phyloP scores from a whole-genome alignment of 2,329 filamentous ascomycete genomes.

The Fusarium multiceps region DNA sequence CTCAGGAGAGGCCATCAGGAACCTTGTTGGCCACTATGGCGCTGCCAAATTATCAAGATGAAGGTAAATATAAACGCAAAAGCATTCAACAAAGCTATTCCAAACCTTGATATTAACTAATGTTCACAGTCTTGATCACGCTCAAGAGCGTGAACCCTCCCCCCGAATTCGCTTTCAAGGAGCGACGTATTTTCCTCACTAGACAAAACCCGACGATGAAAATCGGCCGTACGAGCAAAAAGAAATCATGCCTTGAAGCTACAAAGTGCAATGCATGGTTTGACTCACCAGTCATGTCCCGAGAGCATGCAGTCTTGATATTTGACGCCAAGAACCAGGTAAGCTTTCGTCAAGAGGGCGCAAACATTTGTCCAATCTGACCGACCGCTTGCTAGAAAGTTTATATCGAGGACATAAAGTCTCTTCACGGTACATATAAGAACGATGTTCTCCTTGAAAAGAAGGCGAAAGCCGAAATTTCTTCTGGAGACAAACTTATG shows the following conservation, averaged over 20 bases:
- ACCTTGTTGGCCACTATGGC: conserved; percentile 31
- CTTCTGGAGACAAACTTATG: conserved; percentile 48
- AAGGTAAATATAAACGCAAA: conserved; percentile 32
- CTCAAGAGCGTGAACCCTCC: conserved; percentile 43
- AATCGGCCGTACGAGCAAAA: conserved; percentile 60
- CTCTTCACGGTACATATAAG: conserved; percentile 65
- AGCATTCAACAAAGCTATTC: not conserved
- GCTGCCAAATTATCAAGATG: conserved; percentile 42
- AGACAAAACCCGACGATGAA: conserved; percentile 45
- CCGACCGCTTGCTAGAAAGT: conserved; percentile 54
- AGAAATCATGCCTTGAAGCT: conserved; percentile 50
- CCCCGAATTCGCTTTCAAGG: conserved; percentile 36
- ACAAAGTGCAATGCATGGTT: conserved; percentile 71
- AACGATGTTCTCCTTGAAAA: conserved; percentile 49
- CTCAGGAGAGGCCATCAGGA: not conserved
- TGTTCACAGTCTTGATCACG: conserved; percentile 47
- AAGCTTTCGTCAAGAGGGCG: conserved; percentile 31
- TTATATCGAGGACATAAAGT: conserved; percentile 59
- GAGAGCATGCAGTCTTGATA: conserved; percentile 69
- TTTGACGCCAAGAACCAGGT: conserved; percentile 62
- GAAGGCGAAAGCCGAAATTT: conserved; percentile 33
- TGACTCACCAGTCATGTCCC: conserved; percentile 77
- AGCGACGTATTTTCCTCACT: conserved; percentile 50
- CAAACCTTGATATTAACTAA: conserved; percentile 21
- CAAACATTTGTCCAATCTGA: conserved; percentile 31